These are phyloP conservation scores for Serendipita vermifera DNA, from an alignment of 768 basidiomycete species.

Conservation along the genomic window DNA sequence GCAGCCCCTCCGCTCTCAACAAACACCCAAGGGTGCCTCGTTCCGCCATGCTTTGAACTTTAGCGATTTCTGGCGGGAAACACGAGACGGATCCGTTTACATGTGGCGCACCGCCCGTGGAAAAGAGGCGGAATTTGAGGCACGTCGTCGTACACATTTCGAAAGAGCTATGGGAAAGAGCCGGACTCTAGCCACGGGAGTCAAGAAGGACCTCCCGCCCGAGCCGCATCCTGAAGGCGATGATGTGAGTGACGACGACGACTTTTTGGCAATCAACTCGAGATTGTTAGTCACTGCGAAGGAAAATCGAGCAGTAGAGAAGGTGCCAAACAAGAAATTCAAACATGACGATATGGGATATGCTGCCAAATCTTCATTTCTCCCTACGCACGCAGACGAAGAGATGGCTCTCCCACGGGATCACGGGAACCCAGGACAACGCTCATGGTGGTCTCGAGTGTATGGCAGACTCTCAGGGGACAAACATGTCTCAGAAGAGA, in stretches of 20 bases:
- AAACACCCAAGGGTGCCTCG: constrained; percentile 44
- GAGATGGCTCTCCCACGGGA: constrained; percentile 15
- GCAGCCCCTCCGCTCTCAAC: constrained; percentile 23
- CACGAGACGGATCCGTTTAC: constrained; percentile 46
- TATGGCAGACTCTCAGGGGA: constrained; percentile 40
- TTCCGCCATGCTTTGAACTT: constrained; percentile 56
- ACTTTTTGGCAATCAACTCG: background rate
- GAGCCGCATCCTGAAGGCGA: constrained; percentile 9
- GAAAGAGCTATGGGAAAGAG: constrained; percentile 24
- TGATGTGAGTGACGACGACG: constrained; percentile 10
- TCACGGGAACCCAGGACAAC: constrained; percentile 23
- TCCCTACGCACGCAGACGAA: constrained; percentile 15
- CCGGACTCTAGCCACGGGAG: constrained; percentile 16
- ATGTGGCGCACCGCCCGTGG: constrained; percentile 41
- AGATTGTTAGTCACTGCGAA: constrained; percentile 23
- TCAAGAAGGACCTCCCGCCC: constrained; percentile 3
- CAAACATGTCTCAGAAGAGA: constrained; percentile 16
- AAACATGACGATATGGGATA: constrained; percentile 40
- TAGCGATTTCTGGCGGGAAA: constrained; percentile 52
- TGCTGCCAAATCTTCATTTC: constrained; percentile 19
- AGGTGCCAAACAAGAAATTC: constrained; percentile 35
- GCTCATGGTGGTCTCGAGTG: constrained; percentile 46
- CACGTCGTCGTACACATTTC: constrained; percentile 29
- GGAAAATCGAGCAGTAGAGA: constrained; percentile 31
- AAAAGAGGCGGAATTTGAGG: constrained; percentile 38